Base-by-base conservation (phyloP, 75 land plant species). In the Ceratopteris richardii region DNA sequence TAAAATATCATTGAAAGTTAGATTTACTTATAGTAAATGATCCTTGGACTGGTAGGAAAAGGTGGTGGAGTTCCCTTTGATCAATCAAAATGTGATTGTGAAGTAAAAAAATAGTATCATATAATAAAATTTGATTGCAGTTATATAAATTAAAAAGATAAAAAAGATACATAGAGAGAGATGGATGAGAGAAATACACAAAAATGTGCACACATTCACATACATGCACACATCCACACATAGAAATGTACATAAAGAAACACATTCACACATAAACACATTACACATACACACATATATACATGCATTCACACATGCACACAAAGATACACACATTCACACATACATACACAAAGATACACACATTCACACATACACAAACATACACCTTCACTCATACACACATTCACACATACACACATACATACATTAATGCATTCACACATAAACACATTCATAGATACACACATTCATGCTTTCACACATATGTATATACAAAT, bases 201-300 rank as follows among this genome's bases (percentile, higher is more conserved):
- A 9, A 40, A 10, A 40, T 14, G 14, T 40, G 42, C 42, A 40
- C 42, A 40, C 42, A 40, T 14, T 10, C 42, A 40, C 42, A 40
- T 14, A 40, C 42, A 40, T 14, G 14, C 14, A 40, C 42, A 40
- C 42, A 40, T 40, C 9, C 42, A 40, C 14, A 40, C 42, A 40
- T 40, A 40, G 13, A 40, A 40, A 40, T 9, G 14, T 40, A 40
- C 42, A 40, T 14, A 40, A 10, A 40, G 13, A 40, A 10, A 40
- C 42, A 40, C 42, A n/a, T n/a, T n/a, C n/a, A n/a, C n/a, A n/a
- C n/a, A n/a, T n/a, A n/a, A n/a, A n/a, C n/a, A n/a, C n/a, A n/a
- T n/a, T n/a, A 40, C 42, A 40, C 42, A 40, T 40, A 40, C 42
- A 40, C 42, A 40, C 42, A 40, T 14, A 40, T 40, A 40, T 40